phyloP scores from a whole-genome alignment of 208 protist species.

The Acanthamoeba triangularis region DNA sequence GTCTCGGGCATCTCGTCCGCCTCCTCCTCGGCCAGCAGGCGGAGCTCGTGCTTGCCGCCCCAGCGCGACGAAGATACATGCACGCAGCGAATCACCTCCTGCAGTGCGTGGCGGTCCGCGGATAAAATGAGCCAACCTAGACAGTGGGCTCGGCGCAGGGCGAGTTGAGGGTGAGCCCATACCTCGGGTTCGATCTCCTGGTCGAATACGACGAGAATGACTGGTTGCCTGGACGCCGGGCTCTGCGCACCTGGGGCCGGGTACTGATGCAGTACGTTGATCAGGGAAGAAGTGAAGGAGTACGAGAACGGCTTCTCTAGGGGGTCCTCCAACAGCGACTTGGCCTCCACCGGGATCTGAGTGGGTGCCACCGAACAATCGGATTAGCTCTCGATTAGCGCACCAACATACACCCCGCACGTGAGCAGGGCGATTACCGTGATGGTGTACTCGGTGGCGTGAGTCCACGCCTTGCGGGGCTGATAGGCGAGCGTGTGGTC shows the following conservation, averaged over 20 bases:
- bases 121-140: neutral
- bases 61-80: slow-evolving; percentile 37
- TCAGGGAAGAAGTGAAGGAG: slow-evolving; percentile 3
- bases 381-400: neutral
- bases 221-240: neutral
- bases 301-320: slow-evolving; percentile 21
- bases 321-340: slow-evolving; percentile 13
- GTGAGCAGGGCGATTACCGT: neutral
- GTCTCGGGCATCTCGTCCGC: neutral
- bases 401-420: neutral
- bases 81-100: slow-evolving; percentile 62
- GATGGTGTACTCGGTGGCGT: slow-evolving; percentile 58
- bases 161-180: neutral
- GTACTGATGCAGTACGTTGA: neutral
- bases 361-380: neutral
- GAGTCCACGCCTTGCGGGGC: neutral
- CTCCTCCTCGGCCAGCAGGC: slow-evolving; percentile 54
- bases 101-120: no score
- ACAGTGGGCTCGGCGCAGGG: no score
- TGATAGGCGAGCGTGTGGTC: slow-evolving; percentile 16
- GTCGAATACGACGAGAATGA: slow-evolving; percentile 65
- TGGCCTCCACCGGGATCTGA: slow-evolving; percentile 41
- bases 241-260: neutral
- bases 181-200: slow-evolving; percentile 75
- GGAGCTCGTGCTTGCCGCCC: neutral